Evolutionary conservation across 1,284 basidiomycete genomes (phyloP).

Genomic region (Caloboletus firmus): DNA sequence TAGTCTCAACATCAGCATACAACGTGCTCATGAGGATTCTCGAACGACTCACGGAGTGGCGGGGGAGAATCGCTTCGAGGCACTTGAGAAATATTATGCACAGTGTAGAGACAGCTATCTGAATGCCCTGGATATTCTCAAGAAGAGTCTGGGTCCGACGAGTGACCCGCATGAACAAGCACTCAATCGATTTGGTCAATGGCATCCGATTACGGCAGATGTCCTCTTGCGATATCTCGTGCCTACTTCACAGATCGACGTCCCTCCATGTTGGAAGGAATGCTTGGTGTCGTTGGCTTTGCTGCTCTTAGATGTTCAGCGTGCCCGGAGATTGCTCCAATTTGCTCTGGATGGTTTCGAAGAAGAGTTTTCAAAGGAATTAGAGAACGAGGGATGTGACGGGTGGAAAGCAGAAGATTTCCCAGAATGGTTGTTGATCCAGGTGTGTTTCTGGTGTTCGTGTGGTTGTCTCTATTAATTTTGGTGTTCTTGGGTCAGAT

Average conservation of each 20-base stretch:
- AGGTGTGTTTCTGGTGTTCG: background rate
- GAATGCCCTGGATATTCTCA: background rate
- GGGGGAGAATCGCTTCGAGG: background rate
- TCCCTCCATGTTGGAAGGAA: slow-evolving; percentile 27
- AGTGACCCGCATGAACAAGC: background rate
- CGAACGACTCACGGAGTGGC: rapidly evolving
- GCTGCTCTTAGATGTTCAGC: too few species aligned
- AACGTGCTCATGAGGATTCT: background rate
- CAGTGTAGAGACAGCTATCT: background rate
- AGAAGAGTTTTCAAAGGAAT: slow-evolving; percentile 1
- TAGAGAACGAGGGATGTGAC: background rate
- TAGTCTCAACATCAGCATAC: background rate
- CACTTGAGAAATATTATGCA: background rate
- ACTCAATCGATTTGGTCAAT: slow-evolving; percentile 1
- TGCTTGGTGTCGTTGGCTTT: slow-evolving; percentile 14
- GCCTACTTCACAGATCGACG: slow-evolving; percentile 2
- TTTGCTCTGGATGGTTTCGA: background rate
- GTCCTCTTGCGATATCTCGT: slow-evolving; percentile 28
- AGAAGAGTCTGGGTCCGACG: background rate
- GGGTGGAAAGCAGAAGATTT: background rate
- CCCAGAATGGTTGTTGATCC: slow-evolving; percentile 19
- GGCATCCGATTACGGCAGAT: slow-evolving; percentile 27
- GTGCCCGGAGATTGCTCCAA: background rate
- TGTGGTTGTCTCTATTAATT: too few species aligned
- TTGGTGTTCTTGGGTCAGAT: background rate